These are phyloP conservation scores for Sporothrix pseudoabietina DNA, from an alignment of 2,329 filamentous ascomycete genomes.

Conservation along the genomic window DNA sequence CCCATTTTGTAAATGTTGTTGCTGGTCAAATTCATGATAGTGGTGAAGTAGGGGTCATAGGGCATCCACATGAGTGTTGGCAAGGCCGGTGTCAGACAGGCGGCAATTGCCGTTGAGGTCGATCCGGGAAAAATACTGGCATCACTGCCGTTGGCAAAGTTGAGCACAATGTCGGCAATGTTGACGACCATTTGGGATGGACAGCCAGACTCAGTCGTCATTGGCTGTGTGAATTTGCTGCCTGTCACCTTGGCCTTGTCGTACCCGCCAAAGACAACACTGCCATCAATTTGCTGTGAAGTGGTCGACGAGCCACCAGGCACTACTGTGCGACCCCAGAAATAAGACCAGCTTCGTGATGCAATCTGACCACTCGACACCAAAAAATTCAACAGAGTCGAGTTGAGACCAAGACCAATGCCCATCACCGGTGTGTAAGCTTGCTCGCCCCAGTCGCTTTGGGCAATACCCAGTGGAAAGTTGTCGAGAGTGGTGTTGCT, in stretches of 20 bases:
- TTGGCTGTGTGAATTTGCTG: conserved; percentile 34
- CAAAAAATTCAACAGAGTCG: conserved; percentile 39
- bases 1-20: conserved; percentile 19
- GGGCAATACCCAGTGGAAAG: conserved; percentile 36
- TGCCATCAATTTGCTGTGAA: conserved; percentile 36
- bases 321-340: conserved; percentile 37
- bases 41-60: conserved; percentile 35
- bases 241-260: conserved; percentile 38
- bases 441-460: conserved; percentile 36
- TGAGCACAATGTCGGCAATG: conserved; percentile 40
- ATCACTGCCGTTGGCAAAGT: conserved; percentile 42
- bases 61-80: conserved; percentile 35
- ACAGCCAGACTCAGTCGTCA: conserved; percentile 35
- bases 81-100: conserved; percentile 36
- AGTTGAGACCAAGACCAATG: conserved; percentile 40
- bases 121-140: conserved; percentile 37
- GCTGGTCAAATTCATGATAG: conserved; percentile 25
- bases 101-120: conserved; percentile 28
- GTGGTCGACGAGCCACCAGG: conserved; percentile 30
- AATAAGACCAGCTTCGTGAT: conserved; percentile 31
- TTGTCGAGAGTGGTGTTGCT: conserved; percentile 31
- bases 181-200: conserved; percentile 39
- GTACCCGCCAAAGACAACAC: conserved; percentile 40
- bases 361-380: conserved; percentile 37
- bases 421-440: conserved; percentile 36